Evolutionary conservation across 148 eudicot species (phyloP).

Genomic region (Heliosperma pusillum): DNA sequence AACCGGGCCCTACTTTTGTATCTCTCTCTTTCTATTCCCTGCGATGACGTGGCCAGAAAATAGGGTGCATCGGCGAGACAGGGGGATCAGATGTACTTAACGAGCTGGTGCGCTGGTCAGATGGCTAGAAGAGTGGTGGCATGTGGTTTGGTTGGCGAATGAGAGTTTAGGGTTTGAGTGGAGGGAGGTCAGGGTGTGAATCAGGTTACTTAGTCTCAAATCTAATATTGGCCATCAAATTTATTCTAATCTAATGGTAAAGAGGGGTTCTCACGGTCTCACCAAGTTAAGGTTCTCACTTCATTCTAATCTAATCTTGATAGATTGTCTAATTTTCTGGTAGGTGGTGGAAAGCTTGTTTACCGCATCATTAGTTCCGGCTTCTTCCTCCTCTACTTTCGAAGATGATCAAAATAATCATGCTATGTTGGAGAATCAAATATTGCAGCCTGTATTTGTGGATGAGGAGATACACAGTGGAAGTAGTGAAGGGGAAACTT

Average conservation of each 20-base stretch:
- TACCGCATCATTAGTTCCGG: constrained; percentile 28
- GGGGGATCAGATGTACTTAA: too few species aligned
- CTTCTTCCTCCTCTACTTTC: constrained; percentile 25
- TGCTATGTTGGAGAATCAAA: constrained; percentile 28
- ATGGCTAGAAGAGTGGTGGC: neutral
- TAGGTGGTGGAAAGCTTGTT: constrained; percentile 52
- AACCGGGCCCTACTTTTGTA: neutral
- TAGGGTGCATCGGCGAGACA: neutral
- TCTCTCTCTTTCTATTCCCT: neutral
- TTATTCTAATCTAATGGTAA: neutral
- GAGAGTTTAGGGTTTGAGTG: neutral
- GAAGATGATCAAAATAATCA: constrained; percentile 28
- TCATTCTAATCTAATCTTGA: neutral
- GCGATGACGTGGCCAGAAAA: neutral
- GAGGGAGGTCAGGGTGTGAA: neutral
- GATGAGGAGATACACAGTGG: constrained; percentile 25
- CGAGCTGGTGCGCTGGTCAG: too few species aligned
- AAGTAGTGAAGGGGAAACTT: constrained; percentile 26
- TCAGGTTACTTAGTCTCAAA: neutral
- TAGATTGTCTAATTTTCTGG: constrained; percentile 20
- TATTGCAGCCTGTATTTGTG: constrained; percentile 21
- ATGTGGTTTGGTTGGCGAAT: neutral
- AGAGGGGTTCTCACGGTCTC: neutral
- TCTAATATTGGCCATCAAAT: neutral
- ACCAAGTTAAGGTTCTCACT: neutral